Percentiles rank a stretch among this genome's conserved stretches.
Evolutionary conservation across 1,284 basidiomycete genomes (phyloP).

Genomic region (Ceratobasidium sp.): DNA sequence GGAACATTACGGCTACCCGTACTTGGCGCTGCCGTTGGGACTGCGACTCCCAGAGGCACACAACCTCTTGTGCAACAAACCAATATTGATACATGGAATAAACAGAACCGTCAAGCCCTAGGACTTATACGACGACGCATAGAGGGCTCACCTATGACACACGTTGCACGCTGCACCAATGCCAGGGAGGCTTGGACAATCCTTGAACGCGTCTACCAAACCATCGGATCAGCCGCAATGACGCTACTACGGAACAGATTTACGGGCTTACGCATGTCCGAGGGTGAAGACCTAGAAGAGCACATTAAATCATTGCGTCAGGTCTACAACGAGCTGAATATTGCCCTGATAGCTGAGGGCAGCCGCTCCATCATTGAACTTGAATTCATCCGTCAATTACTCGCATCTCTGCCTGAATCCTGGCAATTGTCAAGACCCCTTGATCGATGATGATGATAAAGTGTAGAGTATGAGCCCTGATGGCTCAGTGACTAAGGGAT

Average conservation of each 20-base stretch:
- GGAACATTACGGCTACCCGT: background rate
- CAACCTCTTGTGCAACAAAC: background rate
- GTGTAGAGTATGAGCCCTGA: too few species aligned
- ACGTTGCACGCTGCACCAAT: conserved; percentile 3
- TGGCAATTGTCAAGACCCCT: conserved; percentile 26
- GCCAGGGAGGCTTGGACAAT: background rate
- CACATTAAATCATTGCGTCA: conserved; percentile 7
- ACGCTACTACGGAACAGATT: conserved; percentile 9
- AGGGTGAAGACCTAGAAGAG: conserved; percentile 1
- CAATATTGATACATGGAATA: background rate
- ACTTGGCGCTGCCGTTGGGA: too few species aligned
- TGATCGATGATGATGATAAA: too few species aligned
- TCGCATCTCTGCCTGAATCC: conserved; percentile 18
- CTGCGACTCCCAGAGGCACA: background rate
- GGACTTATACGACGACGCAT: conserved; percentile 3
- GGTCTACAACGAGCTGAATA: conserved; percentile 18
- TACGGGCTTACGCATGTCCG: background rate
- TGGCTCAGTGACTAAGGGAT: too few species aligned
- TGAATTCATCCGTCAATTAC: conserved; percentile 16
- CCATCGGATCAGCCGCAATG: conserved; percentile 21
- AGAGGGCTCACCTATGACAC: conserved; percentile 12
- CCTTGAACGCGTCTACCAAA: conserved; percentile 1
- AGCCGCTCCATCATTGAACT: conserved; percentile 5
- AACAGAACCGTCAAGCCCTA: background rate
- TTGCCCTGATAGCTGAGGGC: background rate